Conservation (phyloP, 352 stramenopile genomes). For the Peronospora tabacina region DNA sequence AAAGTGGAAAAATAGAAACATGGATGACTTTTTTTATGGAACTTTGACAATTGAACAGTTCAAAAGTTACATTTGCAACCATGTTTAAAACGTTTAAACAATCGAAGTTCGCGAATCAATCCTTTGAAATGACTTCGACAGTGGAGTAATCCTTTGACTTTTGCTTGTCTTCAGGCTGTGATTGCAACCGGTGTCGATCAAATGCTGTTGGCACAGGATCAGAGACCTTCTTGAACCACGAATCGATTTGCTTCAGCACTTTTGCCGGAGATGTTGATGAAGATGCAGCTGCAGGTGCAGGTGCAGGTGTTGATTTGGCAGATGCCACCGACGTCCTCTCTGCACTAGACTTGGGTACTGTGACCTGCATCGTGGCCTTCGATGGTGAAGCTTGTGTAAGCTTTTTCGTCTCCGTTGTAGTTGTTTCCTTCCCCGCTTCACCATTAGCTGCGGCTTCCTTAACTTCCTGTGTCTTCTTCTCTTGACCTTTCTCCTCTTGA, state of each 20-base stretch:
- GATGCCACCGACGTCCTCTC: background rate
- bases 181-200: slow-evolving; percentile 3
- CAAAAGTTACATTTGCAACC: too few relatives aligned
- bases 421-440: slow-evolving; percentile 1
- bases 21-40: too few relatives aligned
- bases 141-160: slow-evolving; percentile 9
- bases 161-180: slow-evolving; percentile 3
- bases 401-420: slow-evolving; percentile 4
- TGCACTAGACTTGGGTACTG: slow-evolving; percentile 3
- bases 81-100: too few relatives aligned
- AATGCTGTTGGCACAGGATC: background rate
- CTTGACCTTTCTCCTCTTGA: slow-evolving; percentile 17
- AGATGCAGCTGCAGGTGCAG: slow-evolving; percentile 3
- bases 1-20: too few relatives aligned
- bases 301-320: slow-evolving; percentile 1
- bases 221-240: slow-evolving; percentile 28
- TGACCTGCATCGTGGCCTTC: slow-evolving; percentile 3
- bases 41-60: too few relatives aligned
- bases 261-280: slow-evolving; percentile 17
- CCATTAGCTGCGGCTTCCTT: slow-evolving; percentile 4
- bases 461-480: slow-evolving; percentile 12
- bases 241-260: slow-evolving; percentile 22
- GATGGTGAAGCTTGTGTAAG: background rate
- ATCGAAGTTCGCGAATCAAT: slow-evolving; percentile 4
- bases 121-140: slow-evolving; percentile 24